Evolutionary conservation across 306 rosid genomes (phyloP).

Genomic region (Quercus mongolica): DNA sequence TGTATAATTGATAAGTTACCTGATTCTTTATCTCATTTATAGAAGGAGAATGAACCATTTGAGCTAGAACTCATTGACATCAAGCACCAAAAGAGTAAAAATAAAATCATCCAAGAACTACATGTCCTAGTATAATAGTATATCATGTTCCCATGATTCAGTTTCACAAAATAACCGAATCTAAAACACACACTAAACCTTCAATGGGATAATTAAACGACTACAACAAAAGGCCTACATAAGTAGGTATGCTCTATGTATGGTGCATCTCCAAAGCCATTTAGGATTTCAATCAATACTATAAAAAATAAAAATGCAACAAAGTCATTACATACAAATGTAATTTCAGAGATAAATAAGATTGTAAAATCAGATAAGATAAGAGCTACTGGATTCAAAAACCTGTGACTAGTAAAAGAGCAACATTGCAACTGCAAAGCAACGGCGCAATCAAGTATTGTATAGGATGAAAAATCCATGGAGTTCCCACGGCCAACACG

Average conservation of each 20-base stretch:
- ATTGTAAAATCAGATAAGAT: background rate
- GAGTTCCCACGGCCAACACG: slow-evolving; percentile 62
- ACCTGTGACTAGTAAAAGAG: slow-evolving; percentile 84
- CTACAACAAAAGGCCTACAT: background rate
- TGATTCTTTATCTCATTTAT: too few relatives aligned
- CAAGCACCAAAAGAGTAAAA: background rate
- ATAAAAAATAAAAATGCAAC: background rate
- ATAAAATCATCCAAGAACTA: background rate
- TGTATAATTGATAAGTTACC: too few relatives aligned
- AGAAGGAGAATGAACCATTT: too few relatives aligned
- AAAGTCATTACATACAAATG: background rate
- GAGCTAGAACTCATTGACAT: too few relatives aligned
- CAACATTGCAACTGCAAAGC: slow-evolving; percentile 85
- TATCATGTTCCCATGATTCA: background rate
- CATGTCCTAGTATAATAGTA: background rate
- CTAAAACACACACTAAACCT: background rate
- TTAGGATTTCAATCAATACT: too few relatives aligned
- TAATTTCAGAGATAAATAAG: background rate
- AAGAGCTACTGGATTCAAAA: background rate
- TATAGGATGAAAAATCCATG: slow-evolving; percentile 67
- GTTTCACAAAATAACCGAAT: background rate
- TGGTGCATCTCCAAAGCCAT: background rate
- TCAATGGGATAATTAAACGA: background rate
- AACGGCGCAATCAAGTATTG: slow-evolving; percentile 41
- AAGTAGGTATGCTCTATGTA: background rate